These are phyloP conservation scores for Tolypocladium sp. DNA, from an alignment of 2,329 filamentous ascomycete species.

Conservation along the genomic window DNA sequence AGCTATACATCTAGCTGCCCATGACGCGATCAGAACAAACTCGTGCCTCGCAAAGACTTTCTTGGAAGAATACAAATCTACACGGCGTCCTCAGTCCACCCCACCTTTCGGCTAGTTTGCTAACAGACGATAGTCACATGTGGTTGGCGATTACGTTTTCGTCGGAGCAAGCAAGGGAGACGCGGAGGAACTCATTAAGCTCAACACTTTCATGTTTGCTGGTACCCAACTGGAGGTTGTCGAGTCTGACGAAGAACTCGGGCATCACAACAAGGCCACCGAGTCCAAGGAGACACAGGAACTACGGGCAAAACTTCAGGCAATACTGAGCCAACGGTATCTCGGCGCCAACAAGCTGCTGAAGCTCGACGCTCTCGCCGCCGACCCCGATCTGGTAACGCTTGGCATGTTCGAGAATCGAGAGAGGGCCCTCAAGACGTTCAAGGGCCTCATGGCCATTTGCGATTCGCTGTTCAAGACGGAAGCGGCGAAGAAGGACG, in stretches of 20 bases:
- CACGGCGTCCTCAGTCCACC: background rate
- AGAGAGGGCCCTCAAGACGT: conserved; percentile 74
- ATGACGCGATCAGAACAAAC: background rate
- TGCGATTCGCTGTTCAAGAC: conserved; percentile 71
- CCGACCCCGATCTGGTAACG: conserved; percentile 60
- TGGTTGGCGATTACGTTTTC: conserved; percentile 60
- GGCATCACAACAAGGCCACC: conserved; percentile 25
- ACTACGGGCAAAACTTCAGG: conserved; percentile 58
- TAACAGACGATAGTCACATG: conserved; percentile 63
- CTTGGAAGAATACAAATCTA: background rate
- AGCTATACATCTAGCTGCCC: background rate
- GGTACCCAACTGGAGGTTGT: conserved; percentile 50
- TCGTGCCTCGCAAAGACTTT: background rate
- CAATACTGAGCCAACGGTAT: conserved; percentile 69
- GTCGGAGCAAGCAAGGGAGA: conserved; percentile 58
- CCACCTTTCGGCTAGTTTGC: background rate
- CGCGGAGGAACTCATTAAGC: conserved; percentile 52
- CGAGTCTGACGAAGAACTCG: conserved; percentile 33
- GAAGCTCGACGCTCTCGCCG: conserved; percentile 68
- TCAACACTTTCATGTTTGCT: conserved; percentile 63
- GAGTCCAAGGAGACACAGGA: conserved; percentile 46
- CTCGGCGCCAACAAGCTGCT: conserved; percentile 63
- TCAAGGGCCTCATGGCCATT: conserved; percentile 83
- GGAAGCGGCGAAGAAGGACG: conserved; percentile 61
- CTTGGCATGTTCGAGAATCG: conserved; percentile 69